These are phyloP conservation scores for Trifolium repens DNA, from an alignment of 306 rosid species.

Conservation along the genomic window DNA sequence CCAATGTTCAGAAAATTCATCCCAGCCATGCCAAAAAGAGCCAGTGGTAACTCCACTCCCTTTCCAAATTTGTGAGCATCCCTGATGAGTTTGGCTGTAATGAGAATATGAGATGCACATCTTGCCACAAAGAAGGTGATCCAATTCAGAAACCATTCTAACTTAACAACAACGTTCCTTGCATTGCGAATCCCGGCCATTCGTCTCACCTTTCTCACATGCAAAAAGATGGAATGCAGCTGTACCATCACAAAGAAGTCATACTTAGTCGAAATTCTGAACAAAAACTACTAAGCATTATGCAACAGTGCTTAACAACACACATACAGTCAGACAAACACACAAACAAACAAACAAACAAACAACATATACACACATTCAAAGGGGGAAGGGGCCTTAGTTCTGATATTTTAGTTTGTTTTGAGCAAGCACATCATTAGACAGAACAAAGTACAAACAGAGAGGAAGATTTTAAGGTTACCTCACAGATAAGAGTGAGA, in stretches of 20 bases:
- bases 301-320: background rate
- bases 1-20: constrained; percentile 82
- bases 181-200: constrained; percentile 78
- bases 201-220: constrained; percentile 74
- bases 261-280: constrained; percentile 27
- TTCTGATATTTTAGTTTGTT: constrained; percentile 16
- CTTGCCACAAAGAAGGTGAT: constrained; percentile 71
- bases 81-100: constrained; percentile 73
- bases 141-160: constrained; percentile 95
- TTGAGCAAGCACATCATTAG: constrained; percentile 20
- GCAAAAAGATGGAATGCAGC: constrained; percentile 91
- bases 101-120: constrained; percentile 66
- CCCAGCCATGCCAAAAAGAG: constrained; percentile 85
- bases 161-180: constrained; percentile 53
- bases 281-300: constrained; percentile 4
- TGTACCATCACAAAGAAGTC: constrained; percentile 52
- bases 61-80: constrained; percentile 75
- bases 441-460: background rate
- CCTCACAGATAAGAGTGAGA: constrained; percentile 94
- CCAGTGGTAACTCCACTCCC: constrained; percentile 90
- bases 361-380: background rate
- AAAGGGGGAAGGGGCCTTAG: background rate
- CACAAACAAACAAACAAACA: background rate
- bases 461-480: constrained; percentile 40
- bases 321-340: background rate